Conservation (phyloP, 192 early-diverging fungal genomes). For the Podila clonocystis region DNA sequence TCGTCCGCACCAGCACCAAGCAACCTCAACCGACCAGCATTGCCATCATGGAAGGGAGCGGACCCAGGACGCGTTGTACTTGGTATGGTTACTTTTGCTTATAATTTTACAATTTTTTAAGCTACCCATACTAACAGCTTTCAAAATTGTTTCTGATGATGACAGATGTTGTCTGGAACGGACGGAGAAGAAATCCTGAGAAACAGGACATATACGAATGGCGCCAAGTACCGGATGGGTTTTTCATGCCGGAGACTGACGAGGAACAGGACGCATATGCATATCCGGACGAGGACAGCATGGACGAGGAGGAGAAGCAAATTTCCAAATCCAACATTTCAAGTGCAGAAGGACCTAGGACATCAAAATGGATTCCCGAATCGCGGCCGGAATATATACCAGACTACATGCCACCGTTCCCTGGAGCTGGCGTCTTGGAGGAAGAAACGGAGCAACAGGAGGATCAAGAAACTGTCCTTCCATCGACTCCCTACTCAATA, state of each 20-base stretch:
- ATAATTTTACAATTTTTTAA: background rate
- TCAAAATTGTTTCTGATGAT: background rate
- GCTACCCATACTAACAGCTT: background rate
- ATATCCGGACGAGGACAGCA: constrained; percentile 27
- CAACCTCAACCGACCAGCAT: constrained; percentile 14
- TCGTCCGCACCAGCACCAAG: background rate
- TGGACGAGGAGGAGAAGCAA: constrained; percentile 3
- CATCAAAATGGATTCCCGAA: constrained; percentile 27
- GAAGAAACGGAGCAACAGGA: constrained; percentile 1
- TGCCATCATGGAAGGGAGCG: constrained; percentile 56
- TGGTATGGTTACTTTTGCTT: constrained; percentile 33
- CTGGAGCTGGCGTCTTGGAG: constrained; percentile 11
- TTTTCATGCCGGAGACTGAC: constrained; percentile 30
- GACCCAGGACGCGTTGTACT: constrained; percentile 57
- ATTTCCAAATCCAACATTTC: background rate
- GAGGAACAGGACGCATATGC: constrained; percentile 48
- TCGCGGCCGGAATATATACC: constrained; percentile 42
- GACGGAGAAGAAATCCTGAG: constrained; percentile 11
- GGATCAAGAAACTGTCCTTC: background rate
- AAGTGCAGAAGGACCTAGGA: background rate
- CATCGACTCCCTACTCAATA: background rate
- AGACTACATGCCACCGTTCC: constrained; percentile 48
- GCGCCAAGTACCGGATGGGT: constrained; percentile 39
- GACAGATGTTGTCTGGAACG: constrained; percentile 33
- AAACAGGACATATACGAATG: constrained; percentile 44